phyloP scores from a whole-genome alignment of 306 rosid species.

The Acacia melanoxylon region DNA sequence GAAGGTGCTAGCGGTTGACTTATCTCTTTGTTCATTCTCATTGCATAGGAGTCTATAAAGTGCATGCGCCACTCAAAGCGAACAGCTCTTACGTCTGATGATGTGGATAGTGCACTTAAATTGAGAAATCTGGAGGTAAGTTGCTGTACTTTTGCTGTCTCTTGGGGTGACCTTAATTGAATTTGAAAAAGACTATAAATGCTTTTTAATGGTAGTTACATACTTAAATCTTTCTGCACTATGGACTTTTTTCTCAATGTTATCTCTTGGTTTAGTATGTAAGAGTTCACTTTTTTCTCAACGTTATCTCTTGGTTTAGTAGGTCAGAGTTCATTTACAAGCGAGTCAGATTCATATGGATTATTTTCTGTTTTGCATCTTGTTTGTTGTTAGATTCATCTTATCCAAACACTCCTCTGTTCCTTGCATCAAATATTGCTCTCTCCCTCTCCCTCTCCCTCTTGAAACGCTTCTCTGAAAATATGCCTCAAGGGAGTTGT shows the following conservation, averaged over 20 bases:
- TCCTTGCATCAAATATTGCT: not conserved
- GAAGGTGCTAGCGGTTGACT: not conserved
- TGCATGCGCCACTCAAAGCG: conserved; percentile 91
- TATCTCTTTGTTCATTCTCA: conserved; percentile 17
- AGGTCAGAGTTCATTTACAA: not conserved
- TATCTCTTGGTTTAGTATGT: not conserved
- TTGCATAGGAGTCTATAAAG: conserved; percentile 82
- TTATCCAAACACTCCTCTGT: not conserved
- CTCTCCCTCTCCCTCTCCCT: not conserved
- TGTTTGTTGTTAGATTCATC: not conserved
- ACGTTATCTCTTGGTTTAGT: not conserved
- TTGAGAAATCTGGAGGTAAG: conserved; percentile 84
- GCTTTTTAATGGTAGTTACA: not conserved
- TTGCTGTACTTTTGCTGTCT: not conserved
- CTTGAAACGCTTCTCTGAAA: not conserved
- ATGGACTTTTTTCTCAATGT: not conserved
- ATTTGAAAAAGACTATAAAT: not conserved
- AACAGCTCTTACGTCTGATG: conserved; percentile 65
- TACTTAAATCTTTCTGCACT: not conserved
- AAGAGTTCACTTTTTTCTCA: not conserved
- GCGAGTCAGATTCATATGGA: not conserved
- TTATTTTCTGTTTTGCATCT: not conserved
- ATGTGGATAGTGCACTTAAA: conserved; percentile 86
- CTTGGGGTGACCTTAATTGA: not conserved
- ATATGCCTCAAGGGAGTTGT: not conserved